A percentile compares a stretch with the other conserved stretches of the same genome.
Evolutionary conservation across 2,329 filamentous ascomycete genomes (phyloP).

Genomic region (Didymellaceae sp.): DNA sequence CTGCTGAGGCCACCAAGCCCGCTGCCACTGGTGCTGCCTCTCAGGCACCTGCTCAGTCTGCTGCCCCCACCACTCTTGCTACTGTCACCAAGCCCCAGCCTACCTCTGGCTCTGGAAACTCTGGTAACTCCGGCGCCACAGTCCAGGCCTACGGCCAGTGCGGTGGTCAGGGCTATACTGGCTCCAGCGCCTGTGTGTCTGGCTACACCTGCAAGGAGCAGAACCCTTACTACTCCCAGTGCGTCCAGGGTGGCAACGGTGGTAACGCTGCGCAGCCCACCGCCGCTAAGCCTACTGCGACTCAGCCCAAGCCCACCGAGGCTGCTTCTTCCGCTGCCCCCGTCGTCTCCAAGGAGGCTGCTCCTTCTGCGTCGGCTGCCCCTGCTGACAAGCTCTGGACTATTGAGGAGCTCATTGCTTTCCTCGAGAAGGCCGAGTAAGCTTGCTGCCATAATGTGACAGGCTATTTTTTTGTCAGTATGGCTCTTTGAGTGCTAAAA

Average conservation of each 20-base stretch:
- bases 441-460: neutral
- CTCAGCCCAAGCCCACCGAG: constrained; percentile 7
- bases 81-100: constrained; percentile 31
- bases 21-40: constrained; percentile 1
- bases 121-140: constrained; percentile 21
- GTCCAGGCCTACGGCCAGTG: constrained; percentile 48
- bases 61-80: constrained; percentile 25
- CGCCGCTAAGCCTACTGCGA: constrained; percentile 10
- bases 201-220: constrained; percentile 49
- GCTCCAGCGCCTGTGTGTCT: constrained; percentile 47
- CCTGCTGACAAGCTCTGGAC: constrained; percentile 18
- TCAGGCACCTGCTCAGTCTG: constrained; percentile 12
- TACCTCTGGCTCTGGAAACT: constrained; percentile 21
- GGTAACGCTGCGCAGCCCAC: constrained; percentile 19
- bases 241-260: constrained; percentile 30
- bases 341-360: constrained; percentile 7
- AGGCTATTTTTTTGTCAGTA: constrained; percentile 2
- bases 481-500: constrained; percentile 10
- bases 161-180: constrained; percentile 52
- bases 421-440: constrained; percentile 18
- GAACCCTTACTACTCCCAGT: constrained; percentile 58
- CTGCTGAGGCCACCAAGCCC: constrained; percentile 11
- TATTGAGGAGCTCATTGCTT: constrained; percentile 16
- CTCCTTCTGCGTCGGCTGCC: constrained; percentile 6
- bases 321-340: constrained; percentile 3